These are phyloP conservation scores for Xanthoceras sorbifolium DNA, from an alignment of 345 rosid species.

Conservation along the genomic window DNA sequence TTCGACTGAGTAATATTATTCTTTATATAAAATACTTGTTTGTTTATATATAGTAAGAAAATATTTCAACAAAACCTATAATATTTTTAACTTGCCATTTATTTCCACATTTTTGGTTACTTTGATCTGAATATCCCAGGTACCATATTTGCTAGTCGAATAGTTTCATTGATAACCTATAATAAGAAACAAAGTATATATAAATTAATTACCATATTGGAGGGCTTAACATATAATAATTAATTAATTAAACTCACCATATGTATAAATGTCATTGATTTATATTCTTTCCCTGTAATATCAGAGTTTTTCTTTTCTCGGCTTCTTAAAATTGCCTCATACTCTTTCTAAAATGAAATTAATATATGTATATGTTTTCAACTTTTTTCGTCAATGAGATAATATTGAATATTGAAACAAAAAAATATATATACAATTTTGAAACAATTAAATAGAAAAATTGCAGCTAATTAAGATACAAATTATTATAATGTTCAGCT, in stretches of 20 bases:
- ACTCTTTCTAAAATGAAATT: slow-evolving; percentile 30
- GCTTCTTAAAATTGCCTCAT: slow-evolving; percentile 31
- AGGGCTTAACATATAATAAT: not conserved
- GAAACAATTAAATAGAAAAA: not conserved
- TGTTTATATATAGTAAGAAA: not conserved
- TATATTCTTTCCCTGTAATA: slow-evolving; percentile 51
- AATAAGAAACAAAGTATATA: not conserved
- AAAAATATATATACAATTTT: no score
- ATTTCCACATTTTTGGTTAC: slow-evolving; percentile 36
- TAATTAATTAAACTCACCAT: slow-evolving; percentile 28
- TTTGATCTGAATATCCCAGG: slow-evolving; percentile 42
- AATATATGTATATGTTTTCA: no score
- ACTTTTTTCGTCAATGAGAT: no score
- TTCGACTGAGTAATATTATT: no score
- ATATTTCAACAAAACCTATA: not conserved
- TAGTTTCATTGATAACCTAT: slow-evolving; percentile 49
- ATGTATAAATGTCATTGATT: slow-evolving; percentile 45
- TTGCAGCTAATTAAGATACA: not conserved
- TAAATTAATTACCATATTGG: not conserved
- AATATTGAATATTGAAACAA: no score
- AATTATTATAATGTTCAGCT: slow-evolving; percentile 9
- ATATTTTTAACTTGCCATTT: slow-evolving; percentile 20
- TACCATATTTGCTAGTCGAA: slow-evolving; percentile 43
- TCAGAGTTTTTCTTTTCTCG: slow-evolving; percentile 14
- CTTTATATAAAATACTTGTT: no score